Percentiles rank a stretch among this genome's conserved stretches.
phyloP scores from a whole-genome alignment of 2,329 filamentous ascomycete genomes.

The Neonectria neomacrospora region DNA sequence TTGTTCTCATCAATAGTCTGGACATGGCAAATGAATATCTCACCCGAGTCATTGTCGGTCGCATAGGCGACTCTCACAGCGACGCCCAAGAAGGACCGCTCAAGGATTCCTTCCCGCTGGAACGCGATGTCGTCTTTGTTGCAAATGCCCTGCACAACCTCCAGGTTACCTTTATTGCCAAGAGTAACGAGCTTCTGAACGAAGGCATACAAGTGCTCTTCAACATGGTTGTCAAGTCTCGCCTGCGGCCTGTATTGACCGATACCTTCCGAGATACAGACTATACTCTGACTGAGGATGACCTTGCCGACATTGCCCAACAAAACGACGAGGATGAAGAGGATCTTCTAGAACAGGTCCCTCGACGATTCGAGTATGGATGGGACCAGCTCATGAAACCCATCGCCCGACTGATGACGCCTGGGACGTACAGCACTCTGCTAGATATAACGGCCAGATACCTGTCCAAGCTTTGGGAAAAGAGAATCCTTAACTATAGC shows the following conservation, averaged over 20 bases:
- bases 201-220: slow-evolving; percentile 90
- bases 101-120: slow-evolving; percentile 80
- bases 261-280: slow-evolving; percentile 94
- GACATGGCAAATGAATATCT: slow-evolving; percentile 94
- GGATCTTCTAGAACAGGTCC: slow-evolving; percentile 73
- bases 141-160: slow-evolving; percentile 74
- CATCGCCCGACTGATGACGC: slow-evolving; percentile 84
- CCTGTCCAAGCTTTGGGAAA: slow-evolving; percentile 84
- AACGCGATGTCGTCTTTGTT: slow-evolving; percentile 77
- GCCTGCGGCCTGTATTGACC: slow-evolving; percentile 83
- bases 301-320: slow-evolving; percentile 65
- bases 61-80: slow-evolving; percentile 61
- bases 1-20: slow-evolving; percentile 94
- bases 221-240: slow-evolving; percentile 85
- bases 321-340: slow-evolving; percentile 66
- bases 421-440: slow-evolving; percentile 79
- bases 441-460: slow-evolving; percentile 79
- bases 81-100: slow-evolving; percentile 58
- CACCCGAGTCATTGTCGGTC: slow-evolving; percentile 80
- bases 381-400: slow-evolving; percentile 91
- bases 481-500: slow-evolving; percentile 83
- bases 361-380: slow-evolving; percentile 81
- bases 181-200: slow-evolving; percentile 82
- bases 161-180: slow-evolving; percentile 77
- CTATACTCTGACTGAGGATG: slow-evolving; percentile 76